A percentile compares a stretch with the other conserved stretches of the same genome.
Conservation (phyloP, 768 basidiomycete genomes). For the Boletus huronensis region DNA sequence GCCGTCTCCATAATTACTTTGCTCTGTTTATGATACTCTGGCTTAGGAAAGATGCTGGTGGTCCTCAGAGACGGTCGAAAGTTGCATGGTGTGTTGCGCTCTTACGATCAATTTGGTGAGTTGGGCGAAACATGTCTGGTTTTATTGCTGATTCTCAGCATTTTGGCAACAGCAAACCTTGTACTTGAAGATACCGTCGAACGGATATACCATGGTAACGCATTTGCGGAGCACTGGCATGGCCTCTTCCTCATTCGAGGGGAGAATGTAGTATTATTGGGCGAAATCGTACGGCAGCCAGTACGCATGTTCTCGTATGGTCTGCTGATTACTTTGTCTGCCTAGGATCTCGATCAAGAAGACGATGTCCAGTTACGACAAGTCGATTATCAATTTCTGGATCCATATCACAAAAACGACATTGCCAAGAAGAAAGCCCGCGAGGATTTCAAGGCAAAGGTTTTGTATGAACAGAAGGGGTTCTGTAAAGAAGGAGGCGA, state of each 20-base stretch:
- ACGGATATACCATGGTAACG: constrained; percentile 85
- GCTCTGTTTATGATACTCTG: constrained; percentile 19
- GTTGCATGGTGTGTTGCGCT: constrained; percentile 91
- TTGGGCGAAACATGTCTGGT: background rate
- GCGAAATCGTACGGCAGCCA: constrained; percentile 79
- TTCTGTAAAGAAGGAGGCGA: constrained; percentile 96
- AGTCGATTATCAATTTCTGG: constrained; percentile 68
- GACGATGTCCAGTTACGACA: constrained; percentile 80
- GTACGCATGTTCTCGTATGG: constrained; percentile 1
- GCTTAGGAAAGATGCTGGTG: constrained; percentile 95
- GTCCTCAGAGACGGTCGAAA: constrained; percentile 95
- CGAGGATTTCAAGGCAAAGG: constrained; percentile 81
- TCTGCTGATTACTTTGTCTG: constrained; percentile 4
- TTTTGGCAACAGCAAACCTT: constrained; percentile 72
- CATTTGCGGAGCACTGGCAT: constrained; percentile 83
- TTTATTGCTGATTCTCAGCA: constrained; percentile 1
- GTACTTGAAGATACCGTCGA: constrained; percentile 95
- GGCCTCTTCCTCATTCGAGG: constrained; percentile 95
- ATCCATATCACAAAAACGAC: constrained; percentile 69
- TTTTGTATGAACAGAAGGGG: constrained; percentile 80
- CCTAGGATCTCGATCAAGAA: constrained; percentile 87
- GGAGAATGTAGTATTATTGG: constrained; percentile 95
- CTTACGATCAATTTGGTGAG: constrained; percentile 98
- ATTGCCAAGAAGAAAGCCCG: constrained; percentile 69
- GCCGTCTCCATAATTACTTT: constrained; percentile 43